phyloP scores from a whole-genome alignment of 805 yeast genomes.

The Barnettozyma botsteinii region DNA sequence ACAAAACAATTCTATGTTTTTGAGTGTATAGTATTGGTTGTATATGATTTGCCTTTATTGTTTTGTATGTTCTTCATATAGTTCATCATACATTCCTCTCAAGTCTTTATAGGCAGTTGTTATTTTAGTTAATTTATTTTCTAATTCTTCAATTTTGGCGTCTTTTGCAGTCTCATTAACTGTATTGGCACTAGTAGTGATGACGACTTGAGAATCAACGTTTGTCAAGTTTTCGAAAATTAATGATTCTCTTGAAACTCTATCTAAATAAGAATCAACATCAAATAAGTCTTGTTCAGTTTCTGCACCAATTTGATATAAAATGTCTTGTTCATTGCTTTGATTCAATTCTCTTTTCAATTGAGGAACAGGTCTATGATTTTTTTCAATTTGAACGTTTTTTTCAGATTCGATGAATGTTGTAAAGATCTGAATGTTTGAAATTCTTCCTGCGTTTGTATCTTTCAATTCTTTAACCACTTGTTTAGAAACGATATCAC shows the following conservation, averaged over 20 bases:
- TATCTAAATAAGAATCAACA: constrained; percentile 44
- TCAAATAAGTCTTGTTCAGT: constrained; percentile 28
- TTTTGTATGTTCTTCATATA: constrained; percentile 35
- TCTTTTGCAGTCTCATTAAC: constrained; percentile 18
- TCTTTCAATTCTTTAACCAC: constrained; percentile 49
- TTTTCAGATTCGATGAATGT: constrained; percentile 8
- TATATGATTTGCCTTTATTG: not conserved
- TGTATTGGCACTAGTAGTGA: constrained; percentile 10
- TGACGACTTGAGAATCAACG: constrained; percentile 34
- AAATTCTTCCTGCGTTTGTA: constrained; percentile 13
- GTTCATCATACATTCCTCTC: constrained; percentile 53
- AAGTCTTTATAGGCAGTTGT: constrained; percentile 55
- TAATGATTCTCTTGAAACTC: constrained; percentile 45
- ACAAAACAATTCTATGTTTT: no score
- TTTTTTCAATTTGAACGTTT: constrained; percentile 17
- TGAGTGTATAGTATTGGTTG: no score
- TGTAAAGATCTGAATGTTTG: constrained; percentile 16
- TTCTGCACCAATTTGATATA: constrained; percentile 27
- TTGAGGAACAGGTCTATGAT: constrained; percentile 43
- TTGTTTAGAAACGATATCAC: constrained; percentile 69
- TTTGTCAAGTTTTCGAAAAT: constrained; percentile 40
- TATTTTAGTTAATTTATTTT: constrained; percentile 42
- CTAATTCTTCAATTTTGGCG: constrained; percentile 32
- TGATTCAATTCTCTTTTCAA: constrained; percentile 56
- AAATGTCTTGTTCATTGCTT: constrained; percentile 39